phyloP scores from a whole-genome alignment of 1,284 basidiomycete genomes.

The Inonotus hispidus region DNA sequence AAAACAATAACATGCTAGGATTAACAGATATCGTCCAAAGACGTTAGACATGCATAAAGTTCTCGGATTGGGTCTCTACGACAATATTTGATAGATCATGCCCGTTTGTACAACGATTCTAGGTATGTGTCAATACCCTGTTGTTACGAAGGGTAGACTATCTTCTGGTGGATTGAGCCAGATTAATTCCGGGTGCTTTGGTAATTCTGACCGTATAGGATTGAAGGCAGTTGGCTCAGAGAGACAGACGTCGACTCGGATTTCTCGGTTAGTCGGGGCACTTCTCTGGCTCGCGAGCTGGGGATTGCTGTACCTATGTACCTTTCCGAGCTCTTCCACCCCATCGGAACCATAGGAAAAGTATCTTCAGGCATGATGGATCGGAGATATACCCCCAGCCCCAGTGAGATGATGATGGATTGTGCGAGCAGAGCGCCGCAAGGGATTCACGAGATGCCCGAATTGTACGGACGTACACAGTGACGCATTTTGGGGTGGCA shows the following conservation, averaged over 20 bases:
- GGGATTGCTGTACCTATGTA: too few species aligned
- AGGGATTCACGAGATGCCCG: slow-evolving; percentile 4
- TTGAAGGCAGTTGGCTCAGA: neutral
- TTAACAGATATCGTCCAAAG: too few species aligned
- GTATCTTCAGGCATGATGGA: neutral
- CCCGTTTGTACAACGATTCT: slow-evolving; percentile 28
- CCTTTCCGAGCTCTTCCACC: too few species aligned
- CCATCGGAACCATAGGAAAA: neutral
- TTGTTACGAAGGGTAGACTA: slow-evolving; percentile 1
- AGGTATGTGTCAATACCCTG: slow-evolving; percentile 31
- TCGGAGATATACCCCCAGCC: neutral
- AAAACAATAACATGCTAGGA: too few species aligned
- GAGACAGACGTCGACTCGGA: neutral
- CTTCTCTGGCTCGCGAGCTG: too few species aligned
- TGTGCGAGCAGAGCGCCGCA: neutral
- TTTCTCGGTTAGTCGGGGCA: neutral
- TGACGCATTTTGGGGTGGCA: neutral
- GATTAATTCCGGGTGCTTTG: neutral
- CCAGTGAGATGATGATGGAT: neutral
- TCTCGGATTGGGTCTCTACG: neutral
- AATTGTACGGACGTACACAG: neutral
- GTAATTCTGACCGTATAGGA: neutral
- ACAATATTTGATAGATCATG: slow-evolving; percentile 28
- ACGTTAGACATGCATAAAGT: too few species aligned
- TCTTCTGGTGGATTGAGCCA: neutral